Evolutionary conservation across 78 protist genomes (phyloP).

Genomic region (Reticulomyxa filosa): DNA sequence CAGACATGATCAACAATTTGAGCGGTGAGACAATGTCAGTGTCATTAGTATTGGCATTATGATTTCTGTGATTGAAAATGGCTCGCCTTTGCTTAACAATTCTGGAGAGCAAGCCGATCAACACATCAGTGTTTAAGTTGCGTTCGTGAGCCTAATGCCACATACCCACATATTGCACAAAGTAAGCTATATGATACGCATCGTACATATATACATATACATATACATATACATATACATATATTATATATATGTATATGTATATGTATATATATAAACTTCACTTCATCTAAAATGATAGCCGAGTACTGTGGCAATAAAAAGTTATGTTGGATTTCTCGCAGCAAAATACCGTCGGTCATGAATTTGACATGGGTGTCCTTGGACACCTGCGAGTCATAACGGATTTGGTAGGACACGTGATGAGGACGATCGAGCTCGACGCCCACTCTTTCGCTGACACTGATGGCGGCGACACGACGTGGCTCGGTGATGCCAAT

Average conservation of each 20-base stretch:
- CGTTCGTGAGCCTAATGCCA: too few species aligned
- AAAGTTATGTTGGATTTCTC: slow-evolving; percentile 4
- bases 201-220: too few species aligned
- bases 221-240: too few species aligned
- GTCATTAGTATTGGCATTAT: background rate
- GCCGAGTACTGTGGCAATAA: background rate
- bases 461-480: slow-evolving; percentile 88
- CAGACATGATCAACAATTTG: slow-evolving; percentile 88
- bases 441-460: slow-evolving; percentile 72
- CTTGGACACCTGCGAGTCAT: slow-evolving; percentile 29
- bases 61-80: too few species aligned
- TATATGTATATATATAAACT: too few species aligned
- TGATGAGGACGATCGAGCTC: slow-evolving; percentile 43
- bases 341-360: slow-evolving; percentile 73
- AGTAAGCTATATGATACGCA: too few species aligned
- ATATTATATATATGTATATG: too few species aligned
- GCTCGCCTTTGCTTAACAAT: slow-evolving; percentile 51
- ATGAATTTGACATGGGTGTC: slow-evolving; percentile 60
- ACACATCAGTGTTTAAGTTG: slow-evolving; percentile 46
- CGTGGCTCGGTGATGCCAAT: slow-evolving; percentile 97
- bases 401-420: slow-evolving; percentile 36
- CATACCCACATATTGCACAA: too few species aligned
- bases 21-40: slow-evolving; percentile 35
- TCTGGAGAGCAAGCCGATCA: slow-evolving; percentile 87
- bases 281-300: slow-evolving; percentile 11